phyloP scores from a whole-genome alignment of 208 protist species.

The Acanthamoeba culbertsoni region DNA sequence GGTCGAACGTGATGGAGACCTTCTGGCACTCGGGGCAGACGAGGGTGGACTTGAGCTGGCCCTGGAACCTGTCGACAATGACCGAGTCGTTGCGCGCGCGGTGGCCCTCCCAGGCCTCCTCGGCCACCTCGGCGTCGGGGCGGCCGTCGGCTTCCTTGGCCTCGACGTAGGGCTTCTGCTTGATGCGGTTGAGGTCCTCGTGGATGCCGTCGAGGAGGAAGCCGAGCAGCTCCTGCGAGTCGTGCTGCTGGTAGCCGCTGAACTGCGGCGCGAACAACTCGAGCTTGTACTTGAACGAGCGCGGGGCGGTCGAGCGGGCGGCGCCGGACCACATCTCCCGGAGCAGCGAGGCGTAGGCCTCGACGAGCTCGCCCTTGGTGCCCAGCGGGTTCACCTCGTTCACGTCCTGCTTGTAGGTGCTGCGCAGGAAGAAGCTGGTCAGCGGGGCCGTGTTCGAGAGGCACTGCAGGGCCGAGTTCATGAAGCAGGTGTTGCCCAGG shows the following conservation, averaged over 20 bases:
- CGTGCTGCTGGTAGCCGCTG: slow-evolving; percentile 73
- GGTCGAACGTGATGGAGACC: slow-evolving; percentile 76
- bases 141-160: slow-evolving; percentile 80
- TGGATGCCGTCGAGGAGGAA: slow-evolving; percentile 75
- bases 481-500: slow-evolving; percentile 96
- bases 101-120: slow-evolving; percentile 86
- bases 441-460: slow-evolving; percentile 85
- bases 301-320: slow-evolving; percentile 84
- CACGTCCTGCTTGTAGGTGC: slow-evolving; percentile 60
- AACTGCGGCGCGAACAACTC: slow-evolving; percentile 74
- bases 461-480: slow-evolving; percentile 95
- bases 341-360: slow-evolving; percentile 87
- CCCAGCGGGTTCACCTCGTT: slow-evolving; percentile 77
- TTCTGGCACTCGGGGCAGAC: slow-evolving; percentile 70
- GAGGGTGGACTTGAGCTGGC: slow-evolving; percentile 72
- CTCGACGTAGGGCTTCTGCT: slow-evolving; percentile 82
- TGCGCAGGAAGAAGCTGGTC: slow-evolving; percentile 69
- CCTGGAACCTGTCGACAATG: slow-evolving; percentile 84
- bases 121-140: slow-evolving; percentile 85
- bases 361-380: slow-evolving; percentile 73
- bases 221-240: slow-evolving; percentile 73
- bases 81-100: slow-evolving; percentile 87
- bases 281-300: slow-evolving; percentile 86
- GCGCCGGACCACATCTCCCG: slow-evolving; percentile 83
- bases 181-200: slow-evolving; percentile 70